A percentile compares a stretch with the other conserved stretches of the same genome.
Conservation (phyloP, 2,329 filamentous ascomycete genomes). For the Endocalyx cinctus region DNA sequence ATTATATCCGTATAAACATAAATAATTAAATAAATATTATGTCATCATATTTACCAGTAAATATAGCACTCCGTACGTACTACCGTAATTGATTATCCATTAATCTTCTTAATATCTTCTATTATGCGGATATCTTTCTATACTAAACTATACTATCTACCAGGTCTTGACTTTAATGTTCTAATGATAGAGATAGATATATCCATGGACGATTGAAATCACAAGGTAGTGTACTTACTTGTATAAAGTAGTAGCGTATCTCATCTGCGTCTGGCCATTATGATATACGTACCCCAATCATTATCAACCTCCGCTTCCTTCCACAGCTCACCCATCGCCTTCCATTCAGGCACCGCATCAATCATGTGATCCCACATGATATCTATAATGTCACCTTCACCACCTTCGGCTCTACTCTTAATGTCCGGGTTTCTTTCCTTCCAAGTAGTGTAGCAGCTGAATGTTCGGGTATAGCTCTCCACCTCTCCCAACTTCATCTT, state of each 20-base stretch:
- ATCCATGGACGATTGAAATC: too few species aligned
- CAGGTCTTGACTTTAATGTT: too few species aligned
- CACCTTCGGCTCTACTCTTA: conserved; percentile 47
- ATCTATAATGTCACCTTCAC: conserved; percentile 58
- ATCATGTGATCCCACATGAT: conserved; percentile 56
- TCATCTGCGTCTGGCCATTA: conserved; percentile 50
- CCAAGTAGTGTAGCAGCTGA: conserved; percentile 57
- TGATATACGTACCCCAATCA: conserved; percentile 58
- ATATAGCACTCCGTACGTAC: too few species aligned
- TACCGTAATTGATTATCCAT: too few species aligned
- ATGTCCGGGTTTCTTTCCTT: conserved; percentile 47
- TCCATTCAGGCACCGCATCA: conserved; percentile 49
- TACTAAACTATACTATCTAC: too few species aligned
- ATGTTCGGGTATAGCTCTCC: conserved; percentile 59
- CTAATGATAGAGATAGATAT: too few species aligned
- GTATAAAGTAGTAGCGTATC: too few species aligned
- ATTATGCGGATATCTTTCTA: too few species aligned
- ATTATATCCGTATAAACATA: too few species aligned
- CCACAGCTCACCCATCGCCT: conserved; percentile 43
- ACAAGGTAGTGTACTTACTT: too few species aligned
- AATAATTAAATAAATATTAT: conserved; percentile 6
- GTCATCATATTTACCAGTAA: too few species aligned
- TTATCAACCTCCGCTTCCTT: conserved; percentile 49
- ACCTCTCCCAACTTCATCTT: conserved; percentile 51
- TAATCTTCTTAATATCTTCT: too few species aligned